These are phyloP conservation scores for Mycena albidolilacea DNA, from an alignment of 768 basidiomycete genomes.

Conservation along the genomic window DNA sequence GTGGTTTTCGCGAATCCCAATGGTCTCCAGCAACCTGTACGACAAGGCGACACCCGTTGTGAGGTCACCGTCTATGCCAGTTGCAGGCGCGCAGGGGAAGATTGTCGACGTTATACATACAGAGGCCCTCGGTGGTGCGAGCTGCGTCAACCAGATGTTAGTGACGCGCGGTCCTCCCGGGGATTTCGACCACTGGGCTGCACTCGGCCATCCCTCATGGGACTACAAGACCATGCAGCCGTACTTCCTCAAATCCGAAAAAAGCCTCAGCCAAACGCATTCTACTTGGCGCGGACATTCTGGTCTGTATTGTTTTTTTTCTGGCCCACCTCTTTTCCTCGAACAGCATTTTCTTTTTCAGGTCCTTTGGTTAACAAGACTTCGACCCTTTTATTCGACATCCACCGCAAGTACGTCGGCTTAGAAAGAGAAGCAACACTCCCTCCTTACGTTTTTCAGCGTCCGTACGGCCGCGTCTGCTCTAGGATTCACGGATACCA, in stretches of 20 bases:
- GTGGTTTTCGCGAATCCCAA: conserved; percentile 18
- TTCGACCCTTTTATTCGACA: background rate
- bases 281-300: conserved; percentile 13
- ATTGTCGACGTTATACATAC: conserved; percentile 12
- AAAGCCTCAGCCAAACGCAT: conserved; percentile 14
- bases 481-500: conserved; percentile 3
- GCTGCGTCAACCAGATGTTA: conserved; percentile 31
- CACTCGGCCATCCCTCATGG: conserved; percentile 32
- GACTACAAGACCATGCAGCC: conserved; percentile 25
- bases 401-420: background rate
- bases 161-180: conserved; percentile 27
- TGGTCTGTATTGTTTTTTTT: background rate
- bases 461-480: background rate
- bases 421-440: background rate
- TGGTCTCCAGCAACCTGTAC: conserved; percentile 28
- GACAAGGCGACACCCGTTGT: conserved; percentile 25
- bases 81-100: background rate
- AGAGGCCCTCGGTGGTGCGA: conserved; percentile 24
- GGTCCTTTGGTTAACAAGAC: conserved; percentile 24
- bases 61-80: background rate
- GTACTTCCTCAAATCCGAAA: conserved; percentile 33
- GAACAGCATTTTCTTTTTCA: background rate
- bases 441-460: background rate
- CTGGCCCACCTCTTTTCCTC: background rate
- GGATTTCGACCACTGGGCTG: conserved; percentile 37